Conservation (phyloP, 768 basidiomycete species). For the Termitomyces sp. region DNA sequence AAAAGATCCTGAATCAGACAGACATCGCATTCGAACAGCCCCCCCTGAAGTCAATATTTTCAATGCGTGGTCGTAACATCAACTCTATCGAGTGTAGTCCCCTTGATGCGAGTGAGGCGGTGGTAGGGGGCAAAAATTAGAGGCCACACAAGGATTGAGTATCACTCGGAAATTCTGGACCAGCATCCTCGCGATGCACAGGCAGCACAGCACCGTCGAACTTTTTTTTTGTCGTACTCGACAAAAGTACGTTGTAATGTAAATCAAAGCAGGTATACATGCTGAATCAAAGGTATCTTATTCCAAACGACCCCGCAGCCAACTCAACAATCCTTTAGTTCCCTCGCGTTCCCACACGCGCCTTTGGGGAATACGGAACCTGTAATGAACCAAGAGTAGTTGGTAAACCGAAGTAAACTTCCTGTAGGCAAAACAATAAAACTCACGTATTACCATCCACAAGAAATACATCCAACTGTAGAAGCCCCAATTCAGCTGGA, state of each 20-base stretch:
- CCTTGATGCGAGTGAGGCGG: too few species aligned
- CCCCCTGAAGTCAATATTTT: too few species aligned
- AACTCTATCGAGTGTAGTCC: too few species aligned
- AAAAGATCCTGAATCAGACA: too few species aligned
- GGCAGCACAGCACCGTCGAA: too few species aligned
- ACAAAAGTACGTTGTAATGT: neutral
- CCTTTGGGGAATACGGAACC: constrained; percentile 79
- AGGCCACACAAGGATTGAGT: too few species aligned
- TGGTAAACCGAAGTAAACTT: neutral
- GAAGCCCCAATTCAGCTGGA: constrained; percentile 64
- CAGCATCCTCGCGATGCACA: neutral
- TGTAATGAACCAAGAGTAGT: constrained; percentile 22
- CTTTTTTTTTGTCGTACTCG: too few species aligned
- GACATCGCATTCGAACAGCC: too few species aligned
- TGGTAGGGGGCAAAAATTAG: too few species aligned
- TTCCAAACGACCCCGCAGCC: constrained; percentile 75
- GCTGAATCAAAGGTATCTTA: constrained; percentile 17
- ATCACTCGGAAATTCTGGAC: too few species aligned
- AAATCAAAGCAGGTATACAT: neutral
- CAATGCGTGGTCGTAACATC: too few species aligned
- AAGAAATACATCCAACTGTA: constrained; percentile 77
- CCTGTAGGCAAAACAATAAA: neutral
- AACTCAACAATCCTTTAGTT: constrained; percentile 75
- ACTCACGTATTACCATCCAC: constrained; percentile 85
- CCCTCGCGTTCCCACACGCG: constrained; percentile 87